These are phyloP conservation scores for Aschersonia sp. DNA, from an alignment of 2,329 filamentous ascomycete species.

Conservation along the genomic window DNA sequence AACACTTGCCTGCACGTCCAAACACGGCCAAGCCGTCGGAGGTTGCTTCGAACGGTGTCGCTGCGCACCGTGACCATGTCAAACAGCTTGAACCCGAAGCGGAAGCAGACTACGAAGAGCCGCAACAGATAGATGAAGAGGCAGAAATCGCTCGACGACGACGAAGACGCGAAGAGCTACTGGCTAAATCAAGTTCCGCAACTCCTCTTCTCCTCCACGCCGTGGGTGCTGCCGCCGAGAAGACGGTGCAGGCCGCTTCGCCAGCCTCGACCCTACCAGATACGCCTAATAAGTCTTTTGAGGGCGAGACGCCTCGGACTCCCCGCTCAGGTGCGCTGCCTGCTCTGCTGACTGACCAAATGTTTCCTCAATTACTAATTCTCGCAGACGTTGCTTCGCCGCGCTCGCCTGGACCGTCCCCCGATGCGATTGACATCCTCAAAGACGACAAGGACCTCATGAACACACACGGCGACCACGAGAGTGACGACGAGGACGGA, in stretches of 20 bases:
- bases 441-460: constrained; percentile 50
- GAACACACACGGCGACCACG: constrained; percentile 37
- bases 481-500: constrained; percentile 43
- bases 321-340: constrained; percentile 30
- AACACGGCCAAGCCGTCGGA: constrained; percentile 54
- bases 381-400: constrained; percentile 25
- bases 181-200: constrained; percentile 65
- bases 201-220: constrained; percentile 64
- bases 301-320: constrained; percentile 25
- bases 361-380: neutral
- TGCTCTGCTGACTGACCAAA: neutral
- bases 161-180: constrained; percentile 69
- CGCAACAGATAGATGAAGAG: constrained; percentile 60
- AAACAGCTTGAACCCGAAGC: constrained; percentile 14
- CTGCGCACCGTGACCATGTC: constrained; percentile 5
- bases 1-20: constrained; percentile 42
- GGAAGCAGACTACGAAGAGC: constrained; percentile 33
- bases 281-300: constrained; percentile 20
- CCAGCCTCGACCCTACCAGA: constrained; percentile 35
- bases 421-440: constrained; percentile 45
- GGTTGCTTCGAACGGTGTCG: constrained; percentile 18
- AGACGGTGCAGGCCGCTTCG: constrained; percentile 35
- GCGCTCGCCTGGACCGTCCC: constrained; percentile 28
- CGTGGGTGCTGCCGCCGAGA: constrained; percentile 45
- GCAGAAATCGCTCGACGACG: constrained; percentile 74